Conservation (phyloP, 2,329 filamentous ascomycete species). For the Phyllosticta citriasiana region DNA sequence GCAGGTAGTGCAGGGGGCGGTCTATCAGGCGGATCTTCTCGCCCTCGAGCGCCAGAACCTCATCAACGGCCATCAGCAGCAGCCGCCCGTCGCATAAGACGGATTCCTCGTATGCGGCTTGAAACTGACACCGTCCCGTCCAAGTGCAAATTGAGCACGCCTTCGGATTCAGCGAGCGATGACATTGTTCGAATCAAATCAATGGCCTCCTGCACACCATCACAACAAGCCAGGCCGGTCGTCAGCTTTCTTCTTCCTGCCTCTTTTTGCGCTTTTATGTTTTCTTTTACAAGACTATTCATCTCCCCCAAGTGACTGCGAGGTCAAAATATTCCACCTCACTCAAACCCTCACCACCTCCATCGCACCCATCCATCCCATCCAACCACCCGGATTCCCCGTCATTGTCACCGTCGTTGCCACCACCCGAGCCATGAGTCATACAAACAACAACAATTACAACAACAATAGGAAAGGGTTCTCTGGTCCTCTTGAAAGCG, state of each 20-base stretch:
- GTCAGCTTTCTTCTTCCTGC: background rate
- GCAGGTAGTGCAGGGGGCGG: slow-evolving; percentile 65
- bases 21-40: slow-evolving; percentile 58
- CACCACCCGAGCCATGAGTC: background rate
- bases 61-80: slow-evolving; percentile 1
- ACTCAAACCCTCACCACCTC: background rate
- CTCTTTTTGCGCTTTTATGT: no score
- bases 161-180: background rate
- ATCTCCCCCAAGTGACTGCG: background rate
- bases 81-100: slow-evolving; percentile 2
- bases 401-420: background rate
- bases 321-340: background rate
- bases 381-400: background rate
- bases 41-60: slow-evolving; percentile 25
- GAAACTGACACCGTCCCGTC: background rate
- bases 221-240: background rate
- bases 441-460: no score
- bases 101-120: background rate
- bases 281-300: background rate
- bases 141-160: background rate
- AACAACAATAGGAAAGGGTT: background rate
- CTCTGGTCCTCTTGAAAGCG: background rate
- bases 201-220: background rate
- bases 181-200: background rate
- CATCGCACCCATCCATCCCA: no score